Evolutionary conservation across 2,329 filamentous ascomycete species (phyloP), one percentile per base, ranked within the genome.

Genomic region (Calonectria montana): DNA sequence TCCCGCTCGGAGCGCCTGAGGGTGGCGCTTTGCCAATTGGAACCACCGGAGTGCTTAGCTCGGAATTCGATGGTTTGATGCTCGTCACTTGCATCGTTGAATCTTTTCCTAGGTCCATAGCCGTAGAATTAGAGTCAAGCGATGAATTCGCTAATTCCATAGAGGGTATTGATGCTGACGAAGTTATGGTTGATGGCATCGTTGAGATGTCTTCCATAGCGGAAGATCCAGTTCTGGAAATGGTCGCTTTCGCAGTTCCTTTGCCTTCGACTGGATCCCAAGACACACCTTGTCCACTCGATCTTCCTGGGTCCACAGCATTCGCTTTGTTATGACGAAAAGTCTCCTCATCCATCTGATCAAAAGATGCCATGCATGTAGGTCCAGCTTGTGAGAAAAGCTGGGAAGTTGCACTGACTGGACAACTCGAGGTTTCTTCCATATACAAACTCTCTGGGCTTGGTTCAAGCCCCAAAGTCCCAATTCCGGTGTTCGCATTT

Each of bases 61-160:
- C 66, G 1, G 74, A 41, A 10, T 63, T 67, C 10, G 67, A 61
- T 16, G 74, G 43, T 39, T 69, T 79, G 35, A 63, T 67, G 61
- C 71, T 75, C n/a, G 63, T 50, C 29, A 64, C 45, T 21, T 71
- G 72, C 3, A 47, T 13, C 4, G 74, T 75, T 15, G 68, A 71
- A 23, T 72, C 71, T 25, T 62, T 65, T 23, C n/a, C 18, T 3
- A 70, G 29, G 16, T 75, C 70, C 18, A 37, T 23, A 10, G 23
- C 66, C 13, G 73, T 72, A 10, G 76, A 76, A 47, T 41, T 18
- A 25, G 76, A 73, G 21, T 70, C 67, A 12, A 67, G 70, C 27
- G 74, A 78, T 7, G 76, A 64, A 12, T 73, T 73, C 12, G 67
- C 65, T n/a, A 74, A 70, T 41, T 75, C 75, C n/a, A 73, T 50